Percentiles rank a stretch among this genome's conserved stretches.
Conservation (phyloP, 495 filamentous ascomycete genomes). For the Penicillium chermesinum region DNA sequence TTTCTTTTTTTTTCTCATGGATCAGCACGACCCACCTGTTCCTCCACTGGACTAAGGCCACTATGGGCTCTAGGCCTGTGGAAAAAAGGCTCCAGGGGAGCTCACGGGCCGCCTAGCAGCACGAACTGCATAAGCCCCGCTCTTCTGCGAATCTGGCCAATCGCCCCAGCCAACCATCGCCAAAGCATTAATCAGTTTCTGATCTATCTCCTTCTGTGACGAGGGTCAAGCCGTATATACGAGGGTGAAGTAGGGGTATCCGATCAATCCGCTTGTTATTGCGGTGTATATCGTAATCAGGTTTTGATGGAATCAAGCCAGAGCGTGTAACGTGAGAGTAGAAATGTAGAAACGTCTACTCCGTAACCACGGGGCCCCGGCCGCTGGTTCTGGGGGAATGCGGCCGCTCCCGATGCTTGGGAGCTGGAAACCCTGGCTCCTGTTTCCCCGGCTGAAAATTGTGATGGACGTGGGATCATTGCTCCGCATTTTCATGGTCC, state of each 20-base stretch:
- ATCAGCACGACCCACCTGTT: conserved; percentile 27
- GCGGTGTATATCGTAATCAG: too few species aligned
- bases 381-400: background rate
- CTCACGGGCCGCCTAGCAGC: conserved; percentile 12
- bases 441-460: too few species aligned
- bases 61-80: conserved; percentile 16
- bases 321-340: too few species aligned
- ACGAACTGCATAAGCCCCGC: conserved; percentile 20
- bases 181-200: conserved; percentile 20
- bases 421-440: background rate
- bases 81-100: background rate
- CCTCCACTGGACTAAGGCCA: conserved; percentile 10
- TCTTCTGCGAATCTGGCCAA: conserved; percentile 9
- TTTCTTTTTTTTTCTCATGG: conserved; percentile 7
- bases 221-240: too few species aligned
- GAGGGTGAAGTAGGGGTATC: too few species aligned
- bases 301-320: too few species aligned
- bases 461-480: background rate
- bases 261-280: too few species aligned
- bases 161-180: conserved; percentile 5
- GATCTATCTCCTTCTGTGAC: too few species aligned
- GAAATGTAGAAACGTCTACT: too few species aligned
- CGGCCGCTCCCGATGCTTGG: conserved; percentile 19
- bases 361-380: conserved; percentile 12
- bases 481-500: too few species aligned